Percentiles rank a stretch among this genome's conserved stretches.
These are phyloP conservation scores for Leishmania major DNA, from an alignment of 208 protist genomes.

Conservation along the genomic window DNA sequence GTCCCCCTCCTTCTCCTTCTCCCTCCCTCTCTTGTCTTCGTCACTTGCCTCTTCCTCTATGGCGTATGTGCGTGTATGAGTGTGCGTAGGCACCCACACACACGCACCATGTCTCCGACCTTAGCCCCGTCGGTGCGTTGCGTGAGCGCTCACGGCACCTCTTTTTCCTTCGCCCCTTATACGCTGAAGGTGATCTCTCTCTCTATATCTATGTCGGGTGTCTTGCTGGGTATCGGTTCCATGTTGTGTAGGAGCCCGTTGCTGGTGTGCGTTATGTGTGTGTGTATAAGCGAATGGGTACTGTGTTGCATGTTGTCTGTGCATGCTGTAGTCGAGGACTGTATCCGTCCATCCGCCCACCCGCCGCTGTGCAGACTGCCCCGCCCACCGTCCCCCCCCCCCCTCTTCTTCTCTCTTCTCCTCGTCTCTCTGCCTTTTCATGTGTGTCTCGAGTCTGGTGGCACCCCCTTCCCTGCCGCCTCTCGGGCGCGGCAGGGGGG, in stretches of 20 bases:
- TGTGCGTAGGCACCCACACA: not conserved
- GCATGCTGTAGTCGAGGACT: not conserved
- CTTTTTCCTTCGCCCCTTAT: not conserved
- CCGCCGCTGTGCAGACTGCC: not conserved
- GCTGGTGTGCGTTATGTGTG: not conserved
- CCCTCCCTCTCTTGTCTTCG: not conserved
- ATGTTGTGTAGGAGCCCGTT: not conserved
- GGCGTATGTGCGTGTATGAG: not conserved
- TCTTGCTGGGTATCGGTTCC: no score
- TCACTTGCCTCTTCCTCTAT: not conserved
- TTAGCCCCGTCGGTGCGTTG: not conserved
- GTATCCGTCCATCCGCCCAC: not conserved
- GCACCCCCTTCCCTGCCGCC: not conserved
- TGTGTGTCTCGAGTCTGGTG: not conserved
- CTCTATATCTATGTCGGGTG: not conserved
- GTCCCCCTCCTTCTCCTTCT: not conserved
- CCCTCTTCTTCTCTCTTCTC: not conserved
- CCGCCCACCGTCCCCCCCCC: not conserved
- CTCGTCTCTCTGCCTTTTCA: not conserved
- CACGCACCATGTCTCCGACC: not conserved
- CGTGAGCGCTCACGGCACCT: not conserved
- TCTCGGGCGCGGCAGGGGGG: not conserved
- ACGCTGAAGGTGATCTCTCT: not conserved
- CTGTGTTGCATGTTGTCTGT: not conserved
- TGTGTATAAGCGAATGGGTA: not conserved